Percentiles rank a stretch among this genome's conserved stretches.
Evolutionary conservation across 805 yeast genomes (phyloP).

Genomic region (Kazachstania africana): DNA sequence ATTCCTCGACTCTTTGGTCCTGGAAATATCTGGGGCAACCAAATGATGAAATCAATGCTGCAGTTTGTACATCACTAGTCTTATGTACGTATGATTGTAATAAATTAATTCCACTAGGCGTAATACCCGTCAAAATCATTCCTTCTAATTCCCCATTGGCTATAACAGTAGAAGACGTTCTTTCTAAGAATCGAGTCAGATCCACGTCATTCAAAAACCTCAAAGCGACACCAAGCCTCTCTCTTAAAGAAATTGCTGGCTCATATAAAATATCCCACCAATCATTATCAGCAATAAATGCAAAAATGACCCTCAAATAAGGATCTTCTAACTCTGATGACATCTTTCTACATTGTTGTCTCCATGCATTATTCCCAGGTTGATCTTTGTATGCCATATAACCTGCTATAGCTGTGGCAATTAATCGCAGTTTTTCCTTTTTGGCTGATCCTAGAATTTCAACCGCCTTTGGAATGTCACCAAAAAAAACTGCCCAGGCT

Average conservation of each 20-base stretch:
- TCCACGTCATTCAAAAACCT: conserved; percentile 75
- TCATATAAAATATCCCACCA: conserved; percentile 96
- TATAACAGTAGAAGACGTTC: conserved; percentile 62
- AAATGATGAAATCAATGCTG: conserved; percentile 66
- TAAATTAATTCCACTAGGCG: conserved; percentile 70
- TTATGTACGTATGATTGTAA: conserved; percentile 80
- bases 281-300: conserved; percentile 84
- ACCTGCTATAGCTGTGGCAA: conserved; percentile 92
- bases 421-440: conserved; percentile 56
- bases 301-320: conserved; percentile 82
- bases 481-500: conserved; percentile 94
- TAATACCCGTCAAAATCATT: conserved; percentile 79
- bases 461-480: conserved; percentile 72
- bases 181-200: conserved; percentile 55
- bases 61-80: conserved; percentile 86
- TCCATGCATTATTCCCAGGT: conserved; percentile 67
- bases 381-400: conserved; percentile 37
- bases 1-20: conserved; percentile 60
- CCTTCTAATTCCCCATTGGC: conserved; percentile 84
- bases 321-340: conserved; percentile 86
- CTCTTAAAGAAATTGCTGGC: conserved; percentile 75
- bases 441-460: conserved; percentile 66
- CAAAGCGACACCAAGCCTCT: conserved; percentile 81
- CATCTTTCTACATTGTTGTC: conserved; percentile 80
- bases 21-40: conserved; percentile 76